Conservation (phyloP, 345 rosid genomes). For the Salix udensis region DNA sequence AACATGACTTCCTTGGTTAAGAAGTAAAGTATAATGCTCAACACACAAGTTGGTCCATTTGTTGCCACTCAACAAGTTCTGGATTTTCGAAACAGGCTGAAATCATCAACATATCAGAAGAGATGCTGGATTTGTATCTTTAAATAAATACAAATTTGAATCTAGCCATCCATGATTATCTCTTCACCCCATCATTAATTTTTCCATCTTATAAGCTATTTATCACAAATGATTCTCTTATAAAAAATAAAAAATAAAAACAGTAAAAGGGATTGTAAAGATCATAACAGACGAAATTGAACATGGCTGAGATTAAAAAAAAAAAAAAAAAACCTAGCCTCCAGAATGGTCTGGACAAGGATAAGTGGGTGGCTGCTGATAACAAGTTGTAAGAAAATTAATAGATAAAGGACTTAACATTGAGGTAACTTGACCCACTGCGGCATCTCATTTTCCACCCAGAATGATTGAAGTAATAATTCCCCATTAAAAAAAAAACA, state of each 20-base stretch:
- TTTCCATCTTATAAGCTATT: too few relatives aligned
- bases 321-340: background rate
- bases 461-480: constrained; percentile 57
- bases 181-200: too few relatives aligned
- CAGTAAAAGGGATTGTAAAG: background rate
- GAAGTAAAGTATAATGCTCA: too few relatives aligned
- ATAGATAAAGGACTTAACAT: background rate
- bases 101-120: too few relatives aligned
- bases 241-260: background rate
- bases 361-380: background rate
- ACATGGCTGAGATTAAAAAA: background rate
- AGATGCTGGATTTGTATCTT: too few relatives aligned
- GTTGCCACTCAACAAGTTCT: too few relatives aligned
- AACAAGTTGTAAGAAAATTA: background rate
- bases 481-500: background rate
- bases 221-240: too few relatives aligned
- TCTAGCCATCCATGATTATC: too few relatives aligned
- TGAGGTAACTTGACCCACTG: background rate
- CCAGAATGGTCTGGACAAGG: constrained; percentile 1
- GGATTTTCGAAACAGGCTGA: too few relatives aligned
- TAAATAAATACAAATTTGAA: too few relatives aligned
- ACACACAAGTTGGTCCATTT: too few relatives aligned
- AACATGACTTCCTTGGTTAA: too few relatives aligned
- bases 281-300: background rate
- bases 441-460: constrained; percentile 34